Base-by-base conservation (phyloP, 305 asterid species). In the Fraxinus albicans region DNA sequence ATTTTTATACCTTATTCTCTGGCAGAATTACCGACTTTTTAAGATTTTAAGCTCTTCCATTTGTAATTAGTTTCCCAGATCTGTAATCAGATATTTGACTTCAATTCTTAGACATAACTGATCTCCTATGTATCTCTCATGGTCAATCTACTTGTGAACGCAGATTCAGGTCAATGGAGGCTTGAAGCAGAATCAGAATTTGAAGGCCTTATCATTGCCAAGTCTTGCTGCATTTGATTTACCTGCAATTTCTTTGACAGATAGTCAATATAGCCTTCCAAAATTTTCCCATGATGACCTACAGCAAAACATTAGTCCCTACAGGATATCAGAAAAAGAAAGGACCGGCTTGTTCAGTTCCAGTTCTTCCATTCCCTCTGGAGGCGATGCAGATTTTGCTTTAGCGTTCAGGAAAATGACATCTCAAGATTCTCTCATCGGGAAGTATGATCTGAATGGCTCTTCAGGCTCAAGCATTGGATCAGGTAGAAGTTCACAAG, bases 111-210 rank as follows among this genome's bases (percentile, higher is more conserved):
- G 72, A 60, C 31, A 60, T 60, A 60, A 19, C 29, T 4, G 6
- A 25, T 67, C 74, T 67, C 74, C 74, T 67, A 67, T 25, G 34
- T 4, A 67, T 2, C 19, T 67, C 74, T 67, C 36, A 67, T 27
- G 74, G 74, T 67, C 74, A 27, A 67, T 25, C 35, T 79, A 82
- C 78, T 65, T 58, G 75, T 78, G 38, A 33, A 79, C 87, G 90
- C 90, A 93, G 97, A 96, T 90, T 86, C 98, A 91, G 86, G 92
- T 89, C 38, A 92, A 92, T 84, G 90, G 88, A 86, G 95, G 91
- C 75, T 84, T 91, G 82, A 88, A 88, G 77, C 94, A 88, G 84
- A 90, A 87, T 77, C 82, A 87, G 70, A 87, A 83, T 80, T 89
- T 98, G 36, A 91, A 89, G 88, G 88, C 95, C 81, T 81, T 89